Base-by-base conservation (phyloP, 306 rosid species). In the Ormosia semicastrata region DNA sequence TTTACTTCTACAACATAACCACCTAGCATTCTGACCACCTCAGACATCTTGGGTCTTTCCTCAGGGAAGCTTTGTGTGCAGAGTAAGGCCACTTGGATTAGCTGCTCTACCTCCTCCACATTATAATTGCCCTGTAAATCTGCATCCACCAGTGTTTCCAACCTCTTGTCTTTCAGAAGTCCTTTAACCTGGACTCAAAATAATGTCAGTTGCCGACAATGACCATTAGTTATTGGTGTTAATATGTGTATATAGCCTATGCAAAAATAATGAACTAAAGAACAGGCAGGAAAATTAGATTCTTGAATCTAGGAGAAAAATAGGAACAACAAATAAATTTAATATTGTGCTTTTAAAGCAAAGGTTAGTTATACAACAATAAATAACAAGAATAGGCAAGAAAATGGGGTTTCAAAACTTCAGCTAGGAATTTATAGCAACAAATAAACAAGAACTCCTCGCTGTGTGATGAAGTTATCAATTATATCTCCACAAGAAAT, bases 1-100 rank as follows among this genome's bases (percentile, higher is more conserved):
- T 94, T 92, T 74, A 90, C 95, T 0, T 94, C 91, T 79, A 93
- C 85, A 40, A 96, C 98, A 60, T 95, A 94, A 4, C 98, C 99
- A 89, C 93, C 98, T 32, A 95, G 97, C 99, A 95, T 95, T 81
- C 98, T 89, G 7, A 93, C 98, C 29, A 95, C 93, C 73, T 92
- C 94, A 0, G 97, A 95, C 99, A 95, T 95, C 88, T 92, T 95
- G 0, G 99, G 99, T 53, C 98, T 89, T 77, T 95, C 96, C 81
- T 81, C 73, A 1, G 96, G 90, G 5, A 97, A 63, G 60, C 91
- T 90, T 85, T 91, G 93, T 7, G 94, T 95, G 92, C 99, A 95
- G 15, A 93, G 87, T 53, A 95, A 87, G 62, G 97, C 97, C 60
- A 95, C 92, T 81, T 93, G 97, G 86, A 89, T 93, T 71, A 93